phyloP scores from a whole-genome alignment of 331 rosid species.

The Quercus lobata region DNA sequence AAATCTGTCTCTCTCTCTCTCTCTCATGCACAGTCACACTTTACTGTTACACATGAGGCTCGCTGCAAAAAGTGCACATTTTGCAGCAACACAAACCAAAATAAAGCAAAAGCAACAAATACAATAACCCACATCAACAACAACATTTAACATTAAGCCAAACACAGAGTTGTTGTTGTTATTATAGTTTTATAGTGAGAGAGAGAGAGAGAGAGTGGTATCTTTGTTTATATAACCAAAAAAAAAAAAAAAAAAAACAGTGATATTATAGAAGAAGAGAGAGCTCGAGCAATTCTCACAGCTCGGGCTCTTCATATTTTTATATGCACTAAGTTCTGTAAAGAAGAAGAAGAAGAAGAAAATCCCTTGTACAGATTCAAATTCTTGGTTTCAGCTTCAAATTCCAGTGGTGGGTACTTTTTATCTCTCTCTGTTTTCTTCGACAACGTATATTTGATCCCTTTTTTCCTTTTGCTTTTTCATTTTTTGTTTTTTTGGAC shows the following conservation, averaged over 20 bases:
- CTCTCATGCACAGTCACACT: neutral
- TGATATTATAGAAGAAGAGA: too few relatives aligned
- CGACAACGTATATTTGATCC: neutral
- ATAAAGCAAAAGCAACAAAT: neutral
- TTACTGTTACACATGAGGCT: neutral
- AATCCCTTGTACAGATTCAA: neutral
- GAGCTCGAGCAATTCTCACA: too few relatives aligned
- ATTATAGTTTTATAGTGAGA: neutral
- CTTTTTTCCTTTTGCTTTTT: neutral
- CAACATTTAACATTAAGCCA: neutral
- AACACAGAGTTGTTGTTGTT: too few relatives aligned
- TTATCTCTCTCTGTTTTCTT: neutral
- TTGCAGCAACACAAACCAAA: neutral
- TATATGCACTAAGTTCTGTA: too few relatives aligned
- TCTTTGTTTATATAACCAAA: too few relatives aligned
- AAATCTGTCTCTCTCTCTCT: neutral
- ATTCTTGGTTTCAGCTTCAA: neutral
- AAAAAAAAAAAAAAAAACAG: too few relatives aligned
- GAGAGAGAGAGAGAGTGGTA: neutral
- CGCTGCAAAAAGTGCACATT: neutral
- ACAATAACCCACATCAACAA: neutral
- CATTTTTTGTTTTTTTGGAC: neutral
- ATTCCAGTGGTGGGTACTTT: neutral
- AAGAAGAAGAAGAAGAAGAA: neutral
- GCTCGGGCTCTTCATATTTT: neutral